Evolutionary conservation across 2,329 filamentous ascomycete species (phyloP).

Genomic region (Didymellaceae sp.): DNA sequence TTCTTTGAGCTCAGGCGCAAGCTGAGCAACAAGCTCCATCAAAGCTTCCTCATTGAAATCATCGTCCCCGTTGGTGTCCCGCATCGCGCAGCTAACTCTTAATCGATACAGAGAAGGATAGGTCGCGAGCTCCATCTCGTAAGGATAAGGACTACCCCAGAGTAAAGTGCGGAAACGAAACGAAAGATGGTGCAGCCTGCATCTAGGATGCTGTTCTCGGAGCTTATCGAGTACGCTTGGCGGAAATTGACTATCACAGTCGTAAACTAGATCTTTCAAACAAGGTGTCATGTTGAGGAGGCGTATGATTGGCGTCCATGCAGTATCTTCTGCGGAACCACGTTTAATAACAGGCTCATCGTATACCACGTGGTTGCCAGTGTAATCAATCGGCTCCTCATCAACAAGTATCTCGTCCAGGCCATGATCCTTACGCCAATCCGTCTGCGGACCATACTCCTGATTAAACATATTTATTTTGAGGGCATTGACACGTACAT

Average conservation of each 20-base stretch:
- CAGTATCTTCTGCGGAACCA: conserved; percentile 24
- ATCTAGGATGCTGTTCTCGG: conserved; percentile 22
- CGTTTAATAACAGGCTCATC: conserved; percentile 26
- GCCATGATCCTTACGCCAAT: conserved; percentile 8
- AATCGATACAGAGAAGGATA: conserved; percentile 27
- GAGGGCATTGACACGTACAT: conserved; percentile 10
- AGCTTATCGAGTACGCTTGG: conserved; percentile 25
- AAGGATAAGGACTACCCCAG: conserved; percentile 27
- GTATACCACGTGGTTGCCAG: conserved; percentile 20
- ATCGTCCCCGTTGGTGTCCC: conserved; percentile 25
- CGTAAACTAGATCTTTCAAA: conserved; percentile 27
- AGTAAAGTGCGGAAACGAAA: conserved; percentile 29
- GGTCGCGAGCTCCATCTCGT: conserved; percentile 33
- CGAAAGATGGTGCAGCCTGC: conserved; percentile 28
- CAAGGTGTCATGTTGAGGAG: conserved; percentile 19
- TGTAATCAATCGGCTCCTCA: conserved; percentile 5
- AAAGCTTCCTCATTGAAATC: conserved; percentile 30
- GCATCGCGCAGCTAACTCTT: conserved; percentile 9
- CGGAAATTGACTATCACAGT: conserved; percentile 29
- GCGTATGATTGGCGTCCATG: conserved; percentile 27
- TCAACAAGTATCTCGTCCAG: conserved; percentile 25
- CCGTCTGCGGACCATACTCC: background rate
- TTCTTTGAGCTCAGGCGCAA: conserved; percentile 32
- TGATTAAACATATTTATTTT: background rate
- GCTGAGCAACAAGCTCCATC: conserved; percentile 25